Base-by-base conservation (phyloP, 768 basidiomycete genomes). In the Daedalea quercina region DNA sequence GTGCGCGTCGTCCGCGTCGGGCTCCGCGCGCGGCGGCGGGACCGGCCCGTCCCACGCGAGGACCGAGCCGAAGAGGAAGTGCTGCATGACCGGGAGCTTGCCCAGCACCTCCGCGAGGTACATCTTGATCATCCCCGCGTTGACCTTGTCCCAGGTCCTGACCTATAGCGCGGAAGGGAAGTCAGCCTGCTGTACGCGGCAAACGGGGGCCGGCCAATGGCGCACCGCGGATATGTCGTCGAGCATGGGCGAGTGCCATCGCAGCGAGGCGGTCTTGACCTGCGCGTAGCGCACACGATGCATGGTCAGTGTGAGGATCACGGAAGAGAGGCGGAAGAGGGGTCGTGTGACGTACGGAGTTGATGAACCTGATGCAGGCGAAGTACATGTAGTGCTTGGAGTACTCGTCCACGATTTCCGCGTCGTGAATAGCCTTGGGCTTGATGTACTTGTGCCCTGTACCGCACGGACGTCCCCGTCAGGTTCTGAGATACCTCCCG, bases 191-290 rank as follows among this genome's bases (percentile, higher is more conserved):
- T 9, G n/a, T 26, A 28, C 25, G 19, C 45, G 25, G 28, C 45
- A 26, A 20, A 50, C 11, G 24, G 45, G 40, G 23, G 9, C n/a
- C 8, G 37, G 15, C 19, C 15, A 40, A 17, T 40, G 37, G 61
- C 75, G 40, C 55, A 70, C 93, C 0, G 87, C 92, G 1, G 93
- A 94, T 51, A 98, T 98, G 63, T 98, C 95, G 67, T 97, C 92
- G 7, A 99, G 80, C 95, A 99, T 98, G 1, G 95, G 95, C 0
- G 93, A 96, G 70, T 99, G 95, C 95, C 95, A 99, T 48, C 93
- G 79, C 0, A 98, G 76, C 0, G 94, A 94, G 0, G 94, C 94
- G 0, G 94, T 92, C 66, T 98, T 98, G 58, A 97, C 91, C 90
- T 94, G 56, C 24, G 25, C 19, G 13, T 12, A 23, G 11, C 13